A percentile compares a stretch with the other conserved stretches of the same genome.
Evolutionary conservation across 2,329 filamentous ascomycete genomes (phyloP).

Genomic region (Alternaria gaisen): DNA sequence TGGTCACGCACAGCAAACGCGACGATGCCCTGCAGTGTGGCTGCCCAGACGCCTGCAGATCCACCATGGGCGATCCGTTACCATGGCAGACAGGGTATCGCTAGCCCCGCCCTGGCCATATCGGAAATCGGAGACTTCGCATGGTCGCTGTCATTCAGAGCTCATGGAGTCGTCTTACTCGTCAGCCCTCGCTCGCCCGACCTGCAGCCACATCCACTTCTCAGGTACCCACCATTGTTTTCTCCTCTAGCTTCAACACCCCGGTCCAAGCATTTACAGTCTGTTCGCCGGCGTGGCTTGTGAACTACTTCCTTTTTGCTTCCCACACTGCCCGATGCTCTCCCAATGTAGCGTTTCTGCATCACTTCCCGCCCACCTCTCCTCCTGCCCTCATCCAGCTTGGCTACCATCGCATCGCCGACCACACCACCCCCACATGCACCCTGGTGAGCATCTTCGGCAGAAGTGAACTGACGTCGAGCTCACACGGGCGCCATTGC

Average conservation of each 20-base stretch:
- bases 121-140: slow-evolving; percentile 51
- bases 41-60: slow-evolving; percentile 47
- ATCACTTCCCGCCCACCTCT: slow-evolving; percentile 30
- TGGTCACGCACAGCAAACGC: slow-evolving; percentile 19
- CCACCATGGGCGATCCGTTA: slow-evolving; percentile 50
- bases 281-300: slow-evolving; percentile 47
- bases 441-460: slow-evolving; percentile 7
- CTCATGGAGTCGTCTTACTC: slow-evolving; percentile 35
- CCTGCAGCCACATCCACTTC: slow-evolving; percentile 49
- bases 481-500: slow-evolving; percentile 30
- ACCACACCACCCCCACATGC: slow-evolving; percentile 34
- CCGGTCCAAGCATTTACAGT: slow-evolving; percentile 40
- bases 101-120: slow-evolving; percentile 44
- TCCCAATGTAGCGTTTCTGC: slow-evolving; percentile 43
- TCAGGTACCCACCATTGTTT: slow-evolving; percentile 43
- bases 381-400: slow-evolving; percentile 27
- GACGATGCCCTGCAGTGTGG: slow-evolving; percentile 45
- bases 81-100: slow-evolving; percentile 45
- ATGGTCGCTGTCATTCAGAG: slow-evolving; percentile 37
- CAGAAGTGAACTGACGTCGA: slow-evolving; percentile 32
- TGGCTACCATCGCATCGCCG: slow-evolving; percentile 29
- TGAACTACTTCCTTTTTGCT: slow-evolving; percentile 43
- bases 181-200: slow-evolving; percentile 33
- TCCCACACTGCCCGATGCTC: slow-evolving; percentile 33
- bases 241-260: slow-evolving; percentile 34